Evolutionary conservation across 805 yeast genomes (phyloP).

Genomic region (Pichia californica): DNA sequence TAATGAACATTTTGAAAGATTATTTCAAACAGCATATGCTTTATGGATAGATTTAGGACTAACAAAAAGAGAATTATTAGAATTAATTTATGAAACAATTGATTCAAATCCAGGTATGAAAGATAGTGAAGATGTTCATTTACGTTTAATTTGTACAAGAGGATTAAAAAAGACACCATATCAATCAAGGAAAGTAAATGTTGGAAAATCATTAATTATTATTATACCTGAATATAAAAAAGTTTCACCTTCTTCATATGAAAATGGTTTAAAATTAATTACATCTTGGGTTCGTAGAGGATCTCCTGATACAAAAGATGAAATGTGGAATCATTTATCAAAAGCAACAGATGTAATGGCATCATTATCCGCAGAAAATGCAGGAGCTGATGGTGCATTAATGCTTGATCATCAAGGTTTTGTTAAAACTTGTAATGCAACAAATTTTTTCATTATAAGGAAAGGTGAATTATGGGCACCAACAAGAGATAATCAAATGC

Average conservation of each 20-base stretch:
- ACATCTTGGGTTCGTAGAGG: conserved; percentile 8
- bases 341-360: conserved; percentile 6
- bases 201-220: conserved; percentile 3
- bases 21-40: conserved; percentile 2
- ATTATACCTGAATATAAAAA: conserved; percentile 6
- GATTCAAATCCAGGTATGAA: conserved; percentile 5
- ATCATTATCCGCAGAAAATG: background rate
- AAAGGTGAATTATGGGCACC: conserved; percentile 7
- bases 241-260: background rate
- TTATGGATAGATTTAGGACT: conserved; percentile 5
- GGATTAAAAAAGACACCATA: conserved; percentile 6
- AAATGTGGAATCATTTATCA: conserved; percentile 7
- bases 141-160: conserved; percentile 4
- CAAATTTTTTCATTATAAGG: conserved; percentile 2
- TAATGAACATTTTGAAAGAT: conserved; percentile 4
- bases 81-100: conserved; percentile 4
- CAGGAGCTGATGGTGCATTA: conserved; percentile 6
- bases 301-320: conserved; percentile 4
- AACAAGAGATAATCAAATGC: conserved; percentile 6
- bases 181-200: conserved; percentile 4
- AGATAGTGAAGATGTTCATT: conserved; percentile 1
- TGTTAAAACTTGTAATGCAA: conserved; percentile 8
- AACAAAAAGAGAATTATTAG: background rate
- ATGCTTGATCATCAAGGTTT: conserved; percentile 3
- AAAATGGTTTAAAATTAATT: background rate